Evolutionary conservation across 306 rosid species (phyloP), one percentile per base, ranked within the genome.

Genomic region (Vicia sativa): DNA sequence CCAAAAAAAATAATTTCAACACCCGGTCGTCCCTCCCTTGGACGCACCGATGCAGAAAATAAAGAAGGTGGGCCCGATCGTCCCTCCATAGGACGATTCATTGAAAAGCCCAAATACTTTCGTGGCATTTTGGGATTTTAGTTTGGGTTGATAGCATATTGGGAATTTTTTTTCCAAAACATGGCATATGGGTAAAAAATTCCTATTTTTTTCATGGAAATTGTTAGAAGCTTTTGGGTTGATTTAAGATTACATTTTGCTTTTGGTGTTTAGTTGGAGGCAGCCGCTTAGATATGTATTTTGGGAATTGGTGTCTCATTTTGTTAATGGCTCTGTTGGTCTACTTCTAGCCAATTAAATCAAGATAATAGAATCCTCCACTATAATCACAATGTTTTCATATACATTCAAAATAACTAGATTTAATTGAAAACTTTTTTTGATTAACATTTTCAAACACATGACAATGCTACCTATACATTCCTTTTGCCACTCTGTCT

Each of bases 241-340:
- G 14, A n/a, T 15, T 58, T 58, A 58, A 58, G 44, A 58, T 58
- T 31, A 14, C 43, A 58, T 29, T 57, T 31, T 14, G 42, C 43
- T 34, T 58, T 58, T 34, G 64, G 13, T 14, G 25, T 58, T 34
- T 31, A 43, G 25, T 58, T n/a, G 44, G 62, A 58, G 25, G 25
- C 64, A 34, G 43, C 43, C 43, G 59, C 59, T 58, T 58, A 0
- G 44, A 58, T 14, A 2, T 59, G 6, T 29, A 25, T 25, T n/a
- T 29, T 14, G 12, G 23, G 4, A 57, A 26, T 57, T 19, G 42
- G n/a, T 28, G 18, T 29, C 11, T 57, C 42, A 57, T 3, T 19
- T 29, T 21, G 2, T 57, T 56, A 56, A 56, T 9, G 35, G 2
- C 16, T 53, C 57, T 11, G 1, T 53, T 53, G 35, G 16, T 54